phyloP scores from a whole-genome alignment of 192 early-diverging fungal species.

The Linnemannia zychae region DNA sequence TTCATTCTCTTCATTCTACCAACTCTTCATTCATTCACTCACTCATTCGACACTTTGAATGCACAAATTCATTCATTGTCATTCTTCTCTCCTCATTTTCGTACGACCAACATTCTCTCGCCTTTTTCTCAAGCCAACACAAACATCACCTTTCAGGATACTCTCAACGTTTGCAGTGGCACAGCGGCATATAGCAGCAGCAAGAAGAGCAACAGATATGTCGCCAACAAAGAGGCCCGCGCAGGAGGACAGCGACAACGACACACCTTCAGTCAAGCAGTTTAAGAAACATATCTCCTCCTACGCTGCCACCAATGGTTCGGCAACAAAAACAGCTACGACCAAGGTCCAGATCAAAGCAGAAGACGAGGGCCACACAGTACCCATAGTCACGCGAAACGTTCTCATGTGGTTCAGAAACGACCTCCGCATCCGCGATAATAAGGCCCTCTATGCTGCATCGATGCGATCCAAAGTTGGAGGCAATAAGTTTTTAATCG shows the following conservation, averaged over 20 bases:
- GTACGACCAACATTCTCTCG: neutral
- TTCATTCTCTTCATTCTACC: neutral
- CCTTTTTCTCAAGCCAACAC: neutral
- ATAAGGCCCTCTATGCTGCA: constrained; percentile 57
- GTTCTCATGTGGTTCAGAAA: constrained; percentile 63
- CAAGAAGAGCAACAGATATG: neutral
- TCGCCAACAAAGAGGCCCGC: neutral
- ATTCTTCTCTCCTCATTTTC: neutral
- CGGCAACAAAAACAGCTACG: neutral
- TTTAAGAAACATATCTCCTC: constrained; percentile 6
- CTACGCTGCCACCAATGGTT: neutral
- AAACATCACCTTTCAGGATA: neutral
- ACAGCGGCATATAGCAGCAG: neutral
- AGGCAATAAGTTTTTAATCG: constrained; percentile 29
- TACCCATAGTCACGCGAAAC: constrained; percentile 39
- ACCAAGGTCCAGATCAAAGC: neutral
- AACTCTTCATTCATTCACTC: neutral
- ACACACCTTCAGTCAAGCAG: neutral
- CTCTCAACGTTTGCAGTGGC: neutral
- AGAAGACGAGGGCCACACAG: neutral
- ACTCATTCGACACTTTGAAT: neutral
- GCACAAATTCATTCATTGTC: neutral
- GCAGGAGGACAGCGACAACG: neutral
- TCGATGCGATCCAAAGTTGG: constrained; percentile 42
- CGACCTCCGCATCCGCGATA: constrained; percentile 62